A percentile compares a stretch with the other conserved stretches of the same genome.
Evolutionary conservation across 306 rosid genomes (phyloP).

Genomic region (Gastrolobium bilobum): DNA sequence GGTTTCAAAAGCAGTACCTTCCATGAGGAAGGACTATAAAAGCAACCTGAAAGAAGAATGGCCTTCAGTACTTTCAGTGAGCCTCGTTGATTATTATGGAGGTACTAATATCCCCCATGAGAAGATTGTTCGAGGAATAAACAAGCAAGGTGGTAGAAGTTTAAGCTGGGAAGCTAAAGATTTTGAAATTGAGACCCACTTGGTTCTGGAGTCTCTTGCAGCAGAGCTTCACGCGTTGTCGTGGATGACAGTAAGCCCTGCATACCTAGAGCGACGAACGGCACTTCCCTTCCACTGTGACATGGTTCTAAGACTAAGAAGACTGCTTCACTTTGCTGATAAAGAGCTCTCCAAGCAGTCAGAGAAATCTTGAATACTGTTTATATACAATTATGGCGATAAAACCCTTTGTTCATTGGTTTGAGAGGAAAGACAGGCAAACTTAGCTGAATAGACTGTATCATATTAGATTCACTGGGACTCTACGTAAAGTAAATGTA

Average conservation of each 20-base stretch:
- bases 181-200: conserved; percentile 80
- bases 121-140: conserved; percentile 67
- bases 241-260: conserved; percentile 96
- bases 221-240: conserved; percentile 98
- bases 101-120: conserved; percentile 75
- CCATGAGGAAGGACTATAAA: conserved; percentile 83
- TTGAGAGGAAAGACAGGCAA: conserved; percentile 35
- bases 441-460: conserved; percentile 50
- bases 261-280: conserved; percentile 87
- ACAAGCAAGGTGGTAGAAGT: conserved; percentile 76
- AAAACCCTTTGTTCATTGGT: conserved; percentile 36
- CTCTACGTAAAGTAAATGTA: conserved; percentile 58
- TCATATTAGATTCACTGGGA: conserved; percentile 44
- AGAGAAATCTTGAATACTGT: conserved; percentile 68
- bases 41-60: conserved; percentile 90
- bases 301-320: conserved; percentile 93
- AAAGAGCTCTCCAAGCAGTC: conserved; percentile 78
- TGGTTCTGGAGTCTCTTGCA: conserved; percentile 85
- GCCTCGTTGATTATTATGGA: conserved; percentile 93
- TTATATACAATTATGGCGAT: conserved; percentile 42
- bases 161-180: conserved; percentile 77
- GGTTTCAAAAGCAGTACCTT: conserved; percentile 91
- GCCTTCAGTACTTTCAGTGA: conserved; percentile 90
- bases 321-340: conserved; percentile 98
- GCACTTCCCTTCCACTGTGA: conserved; percentile 97